Conservation (phyloP, 2,329 filamentous ascomycete species). For the Colletotrichum sp. region DNA sequence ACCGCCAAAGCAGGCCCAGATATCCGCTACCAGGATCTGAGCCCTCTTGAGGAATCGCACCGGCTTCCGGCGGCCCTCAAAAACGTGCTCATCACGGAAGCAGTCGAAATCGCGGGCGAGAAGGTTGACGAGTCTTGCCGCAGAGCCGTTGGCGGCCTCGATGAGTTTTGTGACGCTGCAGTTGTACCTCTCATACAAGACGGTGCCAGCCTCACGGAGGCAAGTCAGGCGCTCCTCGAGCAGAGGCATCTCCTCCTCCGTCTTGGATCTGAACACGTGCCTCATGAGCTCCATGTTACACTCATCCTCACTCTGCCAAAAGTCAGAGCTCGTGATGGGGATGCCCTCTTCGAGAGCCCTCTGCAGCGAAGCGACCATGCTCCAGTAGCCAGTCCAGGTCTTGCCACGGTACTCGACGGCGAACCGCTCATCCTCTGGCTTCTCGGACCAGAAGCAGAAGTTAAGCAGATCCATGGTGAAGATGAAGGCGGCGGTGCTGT, state of each 20-base stretch:
- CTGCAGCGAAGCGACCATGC: conserved; percentile 85
- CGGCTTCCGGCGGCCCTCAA: conserved; percentile 70
- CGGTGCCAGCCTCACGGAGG: conserved; percentile 80
- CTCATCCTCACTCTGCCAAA: conserved; percentile 79
- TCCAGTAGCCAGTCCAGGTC: conserved; percentile 95
- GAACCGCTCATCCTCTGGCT: conserved; percentile 74
- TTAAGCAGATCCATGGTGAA: conserved; percentile 98
- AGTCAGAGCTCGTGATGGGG: conserved; percentile 86
- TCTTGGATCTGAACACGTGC: conserved; percentile 85
- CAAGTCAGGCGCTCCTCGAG: conserved; percentile 79
- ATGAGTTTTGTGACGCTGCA: conserved; percentile 79
- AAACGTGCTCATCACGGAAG: conserved; percentile 82
- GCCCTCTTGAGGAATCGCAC: conserved; percentile 92
- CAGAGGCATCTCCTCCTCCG: conserved; percentile 85
- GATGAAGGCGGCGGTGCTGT: conserved; percentile 85
- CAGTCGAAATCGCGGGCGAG: conserved; percentile 82
- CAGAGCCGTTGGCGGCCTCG: conserved; percentile 75
- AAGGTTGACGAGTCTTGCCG: conserved; percentile 84
- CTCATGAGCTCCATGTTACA: conserved; percentile 77
- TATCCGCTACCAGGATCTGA: conserved; percentile 92
- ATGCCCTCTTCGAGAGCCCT: conserved; percentile 90
- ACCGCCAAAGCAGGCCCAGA: conserved; percentile 96
- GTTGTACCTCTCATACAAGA: conserved; percentile 79
- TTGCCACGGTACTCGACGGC: conserved; percentile 81
- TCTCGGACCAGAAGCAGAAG: conserved; percentile 94